Evolutionary conservation across 2,329 filamentous ascomycete species (phyloP).

Genomic region (Plenodomus tracheiphilus): DNA sequence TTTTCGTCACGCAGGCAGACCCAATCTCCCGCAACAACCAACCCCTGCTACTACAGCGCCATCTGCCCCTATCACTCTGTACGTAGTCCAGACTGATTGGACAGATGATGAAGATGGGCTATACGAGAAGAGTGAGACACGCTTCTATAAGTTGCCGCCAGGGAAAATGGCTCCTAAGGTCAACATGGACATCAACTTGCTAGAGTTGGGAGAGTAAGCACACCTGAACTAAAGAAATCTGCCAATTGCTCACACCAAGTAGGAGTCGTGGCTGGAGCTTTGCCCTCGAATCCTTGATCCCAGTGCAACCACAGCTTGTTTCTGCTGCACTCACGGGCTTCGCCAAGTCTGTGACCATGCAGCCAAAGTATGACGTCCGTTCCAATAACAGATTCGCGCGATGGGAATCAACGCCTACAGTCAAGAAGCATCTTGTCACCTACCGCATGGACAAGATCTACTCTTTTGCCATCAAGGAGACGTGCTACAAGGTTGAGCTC

Average conservation of each 20-base stretch:
- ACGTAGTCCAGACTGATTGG: conserved; percentile 38
- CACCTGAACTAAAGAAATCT: background rate
- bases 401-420: conserved; percentile 21
- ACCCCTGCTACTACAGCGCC: background rate
- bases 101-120: conserved; percentile 33
- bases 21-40: conserved; percentile 1
- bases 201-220: conserved; percentile 37
- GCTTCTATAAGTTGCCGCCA: conserved; percentile 26
- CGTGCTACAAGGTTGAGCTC: conserved; percentile 32
- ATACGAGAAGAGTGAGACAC: conserved; percentile 32
- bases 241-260: conserved; percentile 6
- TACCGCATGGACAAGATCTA: conserved; percentile 34
- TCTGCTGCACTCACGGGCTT: conserved; percentile 30
- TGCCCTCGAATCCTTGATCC: conserved; percentile 29
- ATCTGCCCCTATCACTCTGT: conserved; percentile 3
- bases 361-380: conserved; percentile 9
- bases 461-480: conserved; percentile 33
- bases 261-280: conserved; percentile 38
- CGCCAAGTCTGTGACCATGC: conserved; percentile 24
- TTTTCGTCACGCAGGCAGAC: conserved; percentile 14
- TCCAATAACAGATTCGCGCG: conserved; percentile 22
- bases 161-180: conserved; percentile 16
- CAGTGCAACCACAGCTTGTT: conserved; percentile 15
- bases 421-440: conserved; percentile 13
- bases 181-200: conserved; percentile 38